Evolutionary conservation across 2,329 filamentous ascomycete genomes (phyloP).

Genomic region (Fusarium bulbicola): DNA sequence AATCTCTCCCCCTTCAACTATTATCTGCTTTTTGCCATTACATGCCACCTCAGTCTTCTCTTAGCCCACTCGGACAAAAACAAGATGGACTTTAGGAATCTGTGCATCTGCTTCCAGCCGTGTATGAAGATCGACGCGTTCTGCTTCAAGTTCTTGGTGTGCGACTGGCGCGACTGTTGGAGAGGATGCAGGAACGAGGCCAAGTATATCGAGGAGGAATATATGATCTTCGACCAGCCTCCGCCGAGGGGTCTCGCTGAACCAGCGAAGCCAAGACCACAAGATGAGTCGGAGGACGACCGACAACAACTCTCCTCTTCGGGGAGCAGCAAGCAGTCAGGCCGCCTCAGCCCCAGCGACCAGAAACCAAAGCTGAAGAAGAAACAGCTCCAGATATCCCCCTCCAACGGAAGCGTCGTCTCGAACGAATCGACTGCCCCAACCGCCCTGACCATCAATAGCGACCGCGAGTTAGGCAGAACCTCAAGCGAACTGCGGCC

Average conservation of each 20-base stretch:
- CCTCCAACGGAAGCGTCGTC: slow-evolving; percentile 55
- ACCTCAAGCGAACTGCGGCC: slow-evolving; percentile 60
- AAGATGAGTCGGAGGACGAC: slow-evolving; percentile 38
- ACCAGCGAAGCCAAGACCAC: slow-evolving; percentile 43
- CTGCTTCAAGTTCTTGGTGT: slow-evolving; percentile 94
- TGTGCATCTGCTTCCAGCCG: slow-evolving; percentile 97
- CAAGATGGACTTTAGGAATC: slow-evolving; percentile 96
- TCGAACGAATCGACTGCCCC: slow-evolving; percentile 56
- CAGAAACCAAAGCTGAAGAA: slow-evolving; percentile 50
- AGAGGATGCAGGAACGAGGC: slow-evolving; percentile 94
- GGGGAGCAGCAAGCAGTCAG: slow-evolving; percentile 67
- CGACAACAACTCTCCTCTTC: slow-evolving; percentile 63
- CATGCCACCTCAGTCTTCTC: slow-evolving; percentile 91
- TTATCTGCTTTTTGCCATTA: slow-evolving; percentile 96
- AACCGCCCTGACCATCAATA: slow-evolving; percentile 57
- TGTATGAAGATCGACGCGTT: slow-evolving; percentile 96
- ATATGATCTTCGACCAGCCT: slow-evolving; percentile 66
- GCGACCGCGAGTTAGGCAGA: slow-evolving; percentile 45
- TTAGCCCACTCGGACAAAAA: slow-evolving; percentile 94
- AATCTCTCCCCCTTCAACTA: slow-evolving; percentile 97
- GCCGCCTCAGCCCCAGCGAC: slow-evolving; percentile 34
- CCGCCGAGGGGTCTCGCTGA: slow-evolving; percentile 60
- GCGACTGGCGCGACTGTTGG: slow-evolving; percentile 97
- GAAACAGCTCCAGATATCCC: slow-evolving; percentile 53
- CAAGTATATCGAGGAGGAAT: slow-evolving; percentile 77